phyloP scores from a whole-genome alignment of 768 basidiomycete species.

The Boletus rubropictus region DNA sequence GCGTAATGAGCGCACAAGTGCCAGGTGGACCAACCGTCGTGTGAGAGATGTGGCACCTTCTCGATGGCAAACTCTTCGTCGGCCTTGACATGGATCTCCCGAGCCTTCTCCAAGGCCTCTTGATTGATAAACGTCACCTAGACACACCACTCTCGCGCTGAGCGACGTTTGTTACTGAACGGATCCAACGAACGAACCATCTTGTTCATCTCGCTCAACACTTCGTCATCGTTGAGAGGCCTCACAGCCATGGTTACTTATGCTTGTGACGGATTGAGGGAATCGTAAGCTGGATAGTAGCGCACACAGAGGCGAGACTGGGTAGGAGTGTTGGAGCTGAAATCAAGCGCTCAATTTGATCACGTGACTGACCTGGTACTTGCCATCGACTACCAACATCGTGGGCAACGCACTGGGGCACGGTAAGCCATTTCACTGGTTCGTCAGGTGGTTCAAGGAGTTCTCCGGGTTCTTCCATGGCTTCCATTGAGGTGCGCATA shows the following conservation, averaged over 20 bases:
- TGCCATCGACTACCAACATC: too few species aligned
- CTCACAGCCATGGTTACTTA: constrained; percentile 57
- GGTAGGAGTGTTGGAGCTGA: not conserved
- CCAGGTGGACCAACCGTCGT: not conserved
- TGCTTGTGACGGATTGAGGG: not conserved
- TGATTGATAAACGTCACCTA: constrained; percentile 99
- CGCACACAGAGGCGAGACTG: not conserved
- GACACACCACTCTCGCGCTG: not conserved
- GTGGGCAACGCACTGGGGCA: too few species aligned
- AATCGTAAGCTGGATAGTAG: not conserved
- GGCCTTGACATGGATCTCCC: constrained; percentile 95
- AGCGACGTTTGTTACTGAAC: not conserved
- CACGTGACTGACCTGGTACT: not conserved
- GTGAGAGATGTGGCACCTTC: constrained; percentile 52
- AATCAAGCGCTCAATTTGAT: not conserved
- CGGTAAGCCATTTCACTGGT: too few species aligned
- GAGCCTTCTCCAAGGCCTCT: constrained; percentile 94
- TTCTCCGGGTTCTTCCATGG: too few species aligned
- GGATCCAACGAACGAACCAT: constrained; percentile 57
- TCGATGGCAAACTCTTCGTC: constrained; percentile 99
- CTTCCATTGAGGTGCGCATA: too few species aligned
- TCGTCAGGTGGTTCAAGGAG: too few species aligned
- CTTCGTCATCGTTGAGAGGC: constrained; percentile 90
- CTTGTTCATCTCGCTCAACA: constrained; percentile 96
- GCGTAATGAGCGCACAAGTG: not conserved